A percentile compares a stretch with the other conserved stretches of the same genome.
Evolutionary conservation across 2,329 filamentous ascomycete genomes (phyloP).

Genomic region (Orbilia quercus): DNA sequence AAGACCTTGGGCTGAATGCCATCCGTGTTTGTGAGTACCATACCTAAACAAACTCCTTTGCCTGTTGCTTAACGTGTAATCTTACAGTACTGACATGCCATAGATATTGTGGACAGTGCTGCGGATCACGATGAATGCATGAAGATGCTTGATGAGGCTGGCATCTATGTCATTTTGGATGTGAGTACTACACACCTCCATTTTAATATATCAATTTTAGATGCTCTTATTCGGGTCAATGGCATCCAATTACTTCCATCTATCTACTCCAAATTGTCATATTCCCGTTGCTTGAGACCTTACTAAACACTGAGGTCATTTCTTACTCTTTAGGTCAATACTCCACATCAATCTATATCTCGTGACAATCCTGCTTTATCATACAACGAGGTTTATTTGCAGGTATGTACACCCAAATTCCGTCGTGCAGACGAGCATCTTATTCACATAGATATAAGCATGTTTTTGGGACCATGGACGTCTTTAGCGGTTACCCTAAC

Average conservation of each 20-base stretch:
- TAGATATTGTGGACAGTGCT: conserved; percentile 85
- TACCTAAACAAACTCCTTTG: no score
- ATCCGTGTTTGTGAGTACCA: conserved; percentile 77
- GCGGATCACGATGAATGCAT: conserved; percentile 86
- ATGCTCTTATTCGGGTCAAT: no score
- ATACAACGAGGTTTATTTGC: conserved; percentile 88
- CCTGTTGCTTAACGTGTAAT: not conserved
- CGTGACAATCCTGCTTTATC: conserved; percentile 76
- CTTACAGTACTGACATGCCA: conserved; percentile 32
- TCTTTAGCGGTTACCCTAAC: conserved; percentile 84
- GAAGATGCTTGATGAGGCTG: conserved; percentile 79
- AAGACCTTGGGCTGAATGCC: conserved; percentile 87
- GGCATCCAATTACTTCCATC: no score
- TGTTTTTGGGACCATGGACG: conserved; percentile 88
- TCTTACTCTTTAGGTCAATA: conserved; percentile 57
- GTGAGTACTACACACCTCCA: conserved; percentile 82
- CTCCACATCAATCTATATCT: conserved; percentile 85
- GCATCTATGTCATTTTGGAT: conserved; percentile 91
- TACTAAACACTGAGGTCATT: not conserved
- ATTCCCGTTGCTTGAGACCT: not conserved
- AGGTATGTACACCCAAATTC: conserved; percentile 63
- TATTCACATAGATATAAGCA: conserved; percentile 60
- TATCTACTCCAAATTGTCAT: not conserved
- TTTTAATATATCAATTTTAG: not conserved
- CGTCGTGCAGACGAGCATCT: not conserved